Evolutionary conservation across 2,329 filamentous ascomycete genomes (phyloP).

Genomic region (Fusarium domesticum): DNA sequence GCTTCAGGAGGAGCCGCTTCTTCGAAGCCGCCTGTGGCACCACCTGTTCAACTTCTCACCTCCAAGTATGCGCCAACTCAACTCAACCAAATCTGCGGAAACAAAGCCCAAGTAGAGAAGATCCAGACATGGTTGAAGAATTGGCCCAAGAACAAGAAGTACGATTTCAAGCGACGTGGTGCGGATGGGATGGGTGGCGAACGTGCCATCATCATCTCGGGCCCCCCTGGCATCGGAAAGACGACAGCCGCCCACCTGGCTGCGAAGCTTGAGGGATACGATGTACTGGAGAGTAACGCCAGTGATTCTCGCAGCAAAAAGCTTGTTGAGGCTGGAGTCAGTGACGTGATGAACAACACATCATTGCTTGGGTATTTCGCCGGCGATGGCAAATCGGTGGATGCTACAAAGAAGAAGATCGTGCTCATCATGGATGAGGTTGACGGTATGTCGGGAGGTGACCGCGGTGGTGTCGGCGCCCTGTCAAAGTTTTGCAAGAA

Average conservation of each 20-base stretch:
- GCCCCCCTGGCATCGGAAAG: conserved; percentile 94
- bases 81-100: conserved; percentile 87
- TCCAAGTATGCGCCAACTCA: conserved; percentile 89
- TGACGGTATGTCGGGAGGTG: conserved; percentile 96
- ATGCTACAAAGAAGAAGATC: conserved; percentile 82
- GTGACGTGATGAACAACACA: conserved; percentile 88
- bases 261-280: conserved; percentile 87
- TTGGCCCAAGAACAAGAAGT: conserved; percentile 76
- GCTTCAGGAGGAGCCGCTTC: conserved; percentile 22
- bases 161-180: conserved; percentile 77
- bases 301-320: conserved; percentile 97
- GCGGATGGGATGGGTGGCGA: conserved; percentile 79
- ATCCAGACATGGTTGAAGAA: conserved; percentile 82
- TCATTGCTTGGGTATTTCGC: conserved; percentile 90
- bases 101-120: conserved; percentile 85
- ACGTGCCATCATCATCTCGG: conserved; percentile 91
- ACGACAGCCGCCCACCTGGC: conserved; percentile 95
- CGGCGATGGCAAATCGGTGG: conserved; percentile 75
- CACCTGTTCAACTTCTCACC: conserved; percentile 76
- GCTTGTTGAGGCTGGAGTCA: conserved; percentile 82
- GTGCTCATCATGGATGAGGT: conserved; percentile 99
- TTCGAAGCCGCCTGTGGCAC: conserved; percentile 41
- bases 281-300: conserved; percentile 91
- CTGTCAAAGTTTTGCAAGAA: conserved; percentile 94
- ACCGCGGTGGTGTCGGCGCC: conserved; percentile 91